Conservation (phyloP, 202 grass and related monocot species). For the Setaria italica region DNA sequence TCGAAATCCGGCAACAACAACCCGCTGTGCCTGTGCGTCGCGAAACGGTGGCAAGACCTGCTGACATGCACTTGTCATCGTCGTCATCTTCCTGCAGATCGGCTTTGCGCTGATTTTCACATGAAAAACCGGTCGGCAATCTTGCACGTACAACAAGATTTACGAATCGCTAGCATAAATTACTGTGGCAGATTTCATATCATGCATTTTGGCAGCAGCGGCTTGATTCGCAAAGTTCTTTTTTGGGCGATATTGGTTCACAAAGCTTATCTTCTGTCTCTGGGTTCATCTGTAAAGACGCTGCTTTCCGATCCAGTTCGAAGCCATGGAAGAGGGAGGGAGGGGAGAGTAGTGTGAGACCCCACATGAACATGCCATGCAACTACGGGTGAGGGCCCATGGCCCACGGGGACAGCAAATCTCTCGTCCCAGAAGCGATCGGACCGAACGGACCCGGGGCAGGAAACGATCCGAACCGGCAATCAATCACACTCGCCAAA, state of each 20-base stretch:
- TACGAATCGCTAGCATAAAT: too few species aligned
- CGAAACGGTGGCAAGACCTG: not conserved
- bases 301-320: not conserved
- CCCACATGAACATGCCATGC: constrained; percentile 7
- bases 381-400: not conserved
- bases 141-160: too few species aligned
- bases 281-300: not conserved
- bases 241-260: too few species aligned
- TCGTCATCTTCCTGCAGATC: not conserved
- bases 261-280: not conserved
- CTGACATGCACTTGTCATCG: not conserved
- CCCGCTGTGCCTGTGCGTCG: not conserved
- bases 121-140: not conserved
- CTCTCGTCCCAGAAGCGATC: constrained; percentile 8
- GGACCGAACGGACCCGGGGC: not conserved
- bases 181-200: too few species aligned
- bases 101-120: not conserved
- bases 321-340: not conserved
- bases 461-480: not conserved
- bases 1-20: not conserved
- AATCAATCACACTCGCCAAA: constrained; percentile 9
- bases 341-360: too few species aligned
- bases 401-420: constrained; percentile 4
- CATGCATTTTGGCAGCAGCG: not conserved
- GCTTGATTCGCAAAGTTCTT: not conserved